These are phyloP conservation scores for Cucumis cinereus DNA, from an alignment of 306 rosid species.

Conservation along the genomic window DNA sequence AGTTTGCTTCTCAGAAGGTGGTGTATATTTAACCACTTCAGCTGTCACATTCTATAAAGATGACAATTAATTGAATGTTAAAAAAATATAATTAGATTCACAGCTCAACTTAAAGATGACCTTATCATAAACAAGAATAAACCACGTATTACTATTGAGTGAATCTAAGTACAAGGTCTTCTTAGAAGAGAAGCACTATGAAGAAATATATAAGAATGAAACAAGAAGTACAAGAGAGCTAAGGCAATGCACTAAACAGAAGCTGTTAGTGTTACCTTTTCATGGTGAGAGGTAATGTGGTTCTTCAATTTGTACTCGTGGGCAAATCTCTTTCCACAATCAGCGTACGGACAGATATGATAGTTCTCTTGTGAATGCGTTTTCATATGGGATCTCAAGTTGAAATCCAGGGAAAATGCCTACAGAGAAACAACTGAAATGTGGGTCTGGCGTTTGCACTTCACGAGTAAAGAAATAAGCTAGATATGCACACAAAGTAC, in stretches of 20 bases:
- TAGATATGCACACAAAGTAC: neutral
- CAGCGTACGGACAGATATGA: slow-evolving; percentile 80
- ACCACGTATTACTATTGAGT: neutral
- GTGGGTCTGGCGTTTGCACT: neutral
- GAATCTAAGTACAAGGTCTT: neutral
- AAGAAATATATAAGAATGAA: neutral
- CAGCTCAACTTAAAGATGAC: neutral
- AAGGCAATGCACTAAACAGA: neutral
- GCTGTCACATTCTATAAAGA: slow-evolving; percentile 38
- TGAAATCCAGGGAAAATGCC: slow-evolving; percentile 95
- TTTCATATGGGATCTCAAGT: slow-evolving; percentile 92
- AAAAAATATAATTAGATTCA: neutral
- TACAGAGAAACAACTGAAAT: slow-evolving; percentile 14
- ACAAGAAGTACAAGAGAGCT: neutral
- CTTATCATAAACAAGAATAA: neutral
- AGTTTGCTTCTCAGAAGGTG: slow-evolving; percentile 54
- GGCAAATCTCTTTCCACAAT: slow-evolving; percentile 96
- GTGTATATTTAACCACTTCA: slow-evolving; percentile 58
- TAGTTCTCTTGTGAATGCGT: slow-evolving; percentile 97
- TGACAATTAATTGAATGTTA: neutral
- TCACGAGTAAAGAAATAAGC: neutral
- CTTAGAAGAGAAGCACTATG: neutral
- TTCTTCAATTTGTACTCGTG: slow-evolving; percentile 98
- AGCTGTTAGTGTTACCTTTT: slow-evolving; percentile 42
- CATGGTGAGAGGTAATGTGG: slow-evolving; percentile 80